phyloP scores from a whole-genome alignment of 2,329 filamentous ascomycete genomes.

The Didymella sp. region DNA sequence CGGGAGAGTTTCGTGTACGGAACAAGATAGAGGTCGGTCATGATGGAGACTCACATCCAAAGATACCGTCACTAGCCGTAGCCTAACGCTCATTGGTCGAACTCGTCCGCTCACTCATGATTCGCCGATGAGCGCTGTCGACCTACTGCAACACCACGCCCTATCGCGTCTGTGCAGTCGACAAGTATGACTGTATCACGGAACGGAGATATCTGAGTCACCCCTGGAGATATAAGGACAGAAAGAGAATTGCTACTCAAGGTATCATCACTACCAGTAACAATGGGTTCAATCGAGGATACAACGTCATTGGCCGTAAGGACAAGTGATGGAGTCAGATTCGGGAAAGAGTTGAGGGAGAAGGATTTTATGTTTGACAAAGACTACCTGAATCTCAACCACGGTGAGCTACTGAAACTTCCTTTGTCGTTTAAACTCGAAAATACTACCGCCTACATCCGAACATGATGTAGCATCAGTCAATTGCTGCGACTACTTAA shows the following conservation, averaged over 20 bases:
- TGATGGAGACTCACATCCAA: background rate
- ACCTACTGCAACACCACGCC: slow-evolving; percentile 15
- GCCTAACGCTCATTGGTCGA: background rate
- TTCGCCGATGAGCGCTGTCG: background rate
- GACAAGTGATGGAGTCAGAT: slow-evolving; percentile 43
- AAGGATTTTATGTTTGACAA: slow-evolving; percentile 74
- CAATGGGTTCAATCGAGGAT: slow-evolving; percentile 1
- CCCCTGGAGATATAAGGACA: background rate
- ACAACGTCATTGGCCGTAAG: slow-evolving; percentile 18
- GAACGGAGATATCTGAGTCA: slow-evolving; percentile 2
- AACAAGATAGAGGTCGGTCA: background rate
- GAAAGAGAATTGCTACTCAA: background rate
- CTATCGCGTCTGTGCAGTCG: slow-evolving; percentile 4
- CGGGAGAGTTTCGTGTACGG: too few relatives aligned
- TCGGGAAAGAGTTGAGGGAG: slow-evolving; percentile 61
- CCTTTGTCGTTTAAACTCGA: background rate
- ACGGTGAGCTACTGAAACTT: slow-evolving; percentile 61
- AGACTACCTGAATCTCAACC: slow-evolving; percentile 76
- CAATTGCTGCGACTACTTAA: background rate
- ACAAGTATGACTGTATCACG: slow-evolving; percentile 14
- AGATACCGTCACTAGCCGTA: slow-evolving; percentile 6
- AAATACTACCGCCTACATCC: background rate
- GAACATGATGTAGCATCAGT: background rate
- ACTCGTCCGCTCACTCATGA: background rate
- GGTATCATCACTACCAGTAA: background rate